phyloP scores from a whole-genome alignment of 164 flowering plant genomes.

The Chimonanthus salicifolius region DNA sequence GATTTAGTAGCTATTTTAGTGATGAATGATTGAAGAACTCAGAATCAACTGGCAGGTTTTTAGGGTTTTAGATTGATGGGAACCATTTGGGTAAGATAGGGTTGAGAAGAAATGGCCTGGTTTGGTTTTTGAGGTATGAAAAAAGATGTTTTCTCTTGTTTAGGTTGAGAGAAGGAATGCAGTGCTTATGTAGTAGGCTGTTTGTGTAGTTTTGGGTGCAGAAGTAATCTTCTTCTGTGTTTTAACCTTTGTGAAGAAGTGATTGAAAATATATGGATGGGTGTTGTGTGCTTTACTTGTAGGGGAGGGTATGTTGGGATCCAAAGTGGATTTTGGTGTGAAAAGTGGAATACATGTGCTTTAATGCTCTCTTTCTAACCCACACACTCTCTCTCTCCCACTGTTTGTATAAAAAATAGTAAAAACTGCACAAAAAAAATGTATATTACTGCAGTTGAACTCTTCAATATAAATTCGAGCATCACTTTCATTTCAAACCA shows the following conservation, averaged over 20 bases:
- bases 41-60: constrained; percentile 2
- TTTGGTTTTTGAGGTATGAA: background rate
- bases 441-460: too few species aligned
- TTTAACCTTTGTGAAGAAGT: constrained; percentile 13
- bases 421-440: too few species aligned
- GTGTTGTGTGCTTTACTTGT: constrained; percentile 65
- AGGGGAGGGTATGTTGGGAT: constrained; percentile 37
- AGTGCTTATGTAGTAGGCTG: background rate
- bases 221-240: constrained; percentile 7
- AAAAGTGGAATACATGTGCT: constrained; percentile 96
- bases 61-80: background rate
- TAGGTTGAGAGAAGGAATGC: background rate
- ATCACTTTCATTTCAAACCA: too few species aligned
- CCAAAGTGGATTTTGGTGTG: constrained; percentile 62
- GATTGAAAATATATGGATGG: constrained; percentile 24
- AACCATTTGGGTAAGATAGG: background rate
- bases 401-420: background rate
- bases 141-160: background rate
- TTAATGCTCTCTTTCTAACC: constrained; percentile 33
- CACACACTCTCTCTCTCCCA: constrained; percentile 18
- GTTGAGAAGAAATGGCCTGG: background rate
- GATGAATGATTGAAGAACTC: background rate
- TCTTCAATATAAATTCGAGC: too few species aligned
- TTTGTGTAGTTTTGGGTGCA: constrained; percentile 6
- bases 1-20: background rate